Conservation (phyloP, 257 asterid genomes). For the Petrea volubilis region DNA sequence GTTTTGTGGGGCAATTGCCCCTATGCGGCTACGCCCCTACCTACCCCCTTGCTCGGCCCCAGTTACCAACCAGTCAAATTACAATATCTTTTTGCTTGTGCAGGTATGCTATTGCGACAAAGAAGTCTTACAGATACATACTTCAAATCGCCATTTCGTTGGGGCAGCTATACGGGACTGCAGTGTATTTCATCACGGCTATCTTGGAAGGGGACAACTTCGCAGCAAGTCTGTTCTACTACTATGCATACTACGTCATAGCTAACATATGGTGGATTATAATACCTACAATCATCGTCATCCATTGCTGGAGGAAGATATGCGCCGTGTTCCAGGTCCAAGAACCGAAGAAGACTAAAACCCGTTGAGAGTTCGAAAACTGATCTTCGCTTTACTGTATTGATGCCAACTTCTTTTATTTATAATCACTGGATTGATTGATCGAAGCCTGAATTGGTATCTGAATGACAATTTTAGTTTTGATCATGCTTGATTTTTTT, state of each 20-base stretch:
- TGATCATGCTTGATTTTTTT: neutral
- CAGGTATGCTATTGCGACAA: slow-evolving; percentile 88
- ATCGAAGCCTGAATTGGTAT: neutral
- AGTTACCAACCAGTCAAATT: neutral
- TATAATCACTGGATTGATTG: neutral
- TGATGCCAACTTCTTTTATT: neutral
- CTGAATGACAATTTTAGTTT: neutral
- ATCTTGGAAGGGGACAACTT: slow-evolving; percentile 84
- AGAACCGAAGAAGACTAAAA: slow-evolving; percentile 63
- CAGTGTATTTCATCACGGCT: slow-evolving; percentile 68
- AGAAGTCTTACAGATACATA: slow-evolving; percentile 61
- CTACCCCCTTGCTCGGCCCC: too few relatives aligned
- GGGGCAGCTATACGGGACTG: slow-evolving; percentile 90
- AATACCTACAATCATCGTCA: slow-evolving; percentile 59
- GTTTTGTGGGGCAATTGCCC: too few relatives aligned
- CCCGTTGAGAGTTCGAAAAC: slow-evolving; percentile 30
- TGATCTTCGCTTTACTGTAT: neutral
- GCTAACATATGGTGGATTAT: slow-evolving; percentile 85
- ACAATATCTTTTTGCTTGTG: neutral
- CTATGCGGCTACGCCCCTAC: too few relatives aligned
- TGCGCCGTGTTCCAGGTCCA: slow-evolving; percentile 54
- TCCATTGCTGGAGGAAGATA: slow-evolving; percentile 79
- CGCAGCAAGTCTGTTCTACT: slow-evolving; percentile 54
- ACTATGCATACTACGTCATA: slow-evolving; percentile 59
- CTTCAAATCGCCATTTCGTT: slow-evolving; percentile 83